A percentile compares a stretch with the other conserved stretches of the same genome.
These are phyloP conservation scores for Exophiala viscosa DNA, from an alignment of 2,329 filamentous ascomycete species.

Conservation along the genomic window DNA sequence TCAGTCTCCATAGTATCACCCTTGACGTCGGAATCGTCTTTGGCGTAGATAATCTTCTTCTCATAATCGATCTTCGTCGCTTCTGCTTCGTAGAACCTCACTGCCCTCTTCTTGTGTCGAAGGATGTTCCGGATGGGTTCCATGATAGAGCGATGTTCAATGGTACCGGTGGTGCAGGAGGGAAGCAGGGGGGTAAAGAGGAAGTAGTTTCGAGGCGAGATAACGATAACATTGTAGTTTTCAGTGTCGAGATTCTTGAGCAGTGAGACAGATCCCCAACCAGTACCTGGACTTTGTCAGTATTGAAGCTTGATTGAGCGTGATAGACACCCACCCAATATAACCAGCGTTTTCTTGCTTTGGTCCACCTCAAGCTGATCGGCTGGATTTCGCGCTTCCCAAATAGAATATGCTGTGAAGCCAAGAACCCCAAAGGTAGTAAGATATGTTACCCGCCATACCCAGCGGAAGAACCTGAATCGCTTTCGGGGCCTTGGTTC, in stretches of 20 bases:
- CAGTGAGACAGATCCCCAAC: slow-evolving; percentile 93
- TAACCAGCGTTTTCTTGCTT: slow-evolving; percentile 91
- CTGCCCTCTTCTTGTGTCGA: slow-evolving; percentile 86
- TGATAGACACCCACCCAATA: slow-evolving; percentile 66
- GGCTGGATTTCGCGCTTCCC: slow-evolving; percentile 72
- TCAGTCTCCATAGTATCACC: slow-evolving; percentile 77
- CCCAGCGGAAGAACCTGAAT: slow-evolving; percentile 70
- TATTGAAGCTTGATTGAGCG: neutral
- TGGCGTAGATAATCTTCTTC: slow-evolving; percentile 81
- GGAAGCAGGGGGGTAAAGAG: slow-evolving; percentile 96
- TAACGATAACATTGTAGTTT: slow-evolving; percentile 98
- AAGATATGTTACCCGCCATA: slow-evolving; percentile 79
- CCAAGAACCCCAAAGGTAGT: slow-evolving; percentile 65
- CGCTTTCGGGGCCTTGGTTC: slow-evolving; percentile 50
- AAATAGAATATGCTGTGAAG: slow-evolving; percentile 77
- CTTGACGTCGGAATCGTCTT: slow-evolving; percentile 90
- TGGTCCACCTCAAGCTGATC: slow-evolving; percentile 78
- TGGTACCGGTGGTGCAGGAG: slow-evolving; percentile 93
- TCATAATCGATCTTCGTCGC: slow-evolving; percentile 89
- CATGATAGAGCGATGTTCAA: slow-evolving; percentile 99
- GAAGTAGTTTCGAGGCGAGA: slow-evolving; percentile 99
- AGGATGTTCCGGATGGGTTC: slow-evolving; percentile 95
- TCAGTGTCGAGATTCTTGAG: slow-evolving; percentile 98
- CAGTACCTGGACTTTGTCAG: slow-evolving; percentile 63
- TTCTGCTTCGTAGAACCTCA: slow-evolving; percentile 97